Base-by-base conservation (phyloP, 2,329 filamentous ascomycete genomes). In the Colletotrichum sansevieriae region DNA sequence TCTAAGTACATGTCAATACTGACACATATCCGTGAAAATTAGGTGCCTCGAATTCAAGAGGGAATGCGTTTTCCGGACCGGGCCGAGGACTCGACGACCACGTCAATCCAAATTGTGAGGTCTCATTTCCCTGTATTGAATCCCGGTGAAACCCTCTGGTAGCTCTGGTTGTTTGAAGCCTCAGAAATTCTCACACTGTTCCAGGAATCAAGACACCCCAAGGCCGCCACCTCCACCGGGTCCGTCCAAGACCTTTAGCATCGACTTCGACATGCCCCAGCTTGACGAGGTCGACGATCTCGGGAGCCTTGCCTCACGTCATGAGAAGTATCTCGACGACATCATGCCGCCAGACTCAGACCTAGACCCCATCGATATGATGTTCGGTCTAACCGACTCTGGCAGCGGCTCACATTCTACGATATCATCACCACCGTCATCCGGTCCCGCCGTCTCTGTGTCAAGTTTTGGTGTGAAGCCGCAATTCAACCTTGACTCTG, bases 401-500 rank as follows among this genome's bases (percentile, higher is more conserved):
- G 55, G 62, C 2, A 56, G 62, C 43, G 52, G 46, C 29, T 49
- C 54, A 29, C 47, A 70, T 51, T 63, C 63, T 10, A 61, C 61
- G 2, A 51, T 71, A 18, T 65, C 74, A 4, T 72, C 76, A 4
- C 72, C 76, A 1, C 62, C 72, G 2, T 62, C 64, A 15, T 72
- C 71, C 1, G 70, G 70, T 41, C 35, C 65, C 2, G 75, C 77
- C 35, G 74, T 78, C 65, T 75, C 78, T 2, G 76, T 83, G 39
- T 77, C 79, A 22, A 79, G 76, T 37, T 72, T 85, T 4, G 80
- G 81, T 11, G 79, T 84, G 15, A 84, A 83, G 63, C 85, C 85
- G 0, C 83, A 83, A 72, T 88, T 88, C 76, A 87, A 87, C 75
- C 80, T 87, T 6, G 81, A 84, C 60, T 86, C 84, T n/a, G 86